Base-by-base conservation (phyloP, 352 stramenopile genomes). In the Phytopythium cucurbitacearum region DNA sequence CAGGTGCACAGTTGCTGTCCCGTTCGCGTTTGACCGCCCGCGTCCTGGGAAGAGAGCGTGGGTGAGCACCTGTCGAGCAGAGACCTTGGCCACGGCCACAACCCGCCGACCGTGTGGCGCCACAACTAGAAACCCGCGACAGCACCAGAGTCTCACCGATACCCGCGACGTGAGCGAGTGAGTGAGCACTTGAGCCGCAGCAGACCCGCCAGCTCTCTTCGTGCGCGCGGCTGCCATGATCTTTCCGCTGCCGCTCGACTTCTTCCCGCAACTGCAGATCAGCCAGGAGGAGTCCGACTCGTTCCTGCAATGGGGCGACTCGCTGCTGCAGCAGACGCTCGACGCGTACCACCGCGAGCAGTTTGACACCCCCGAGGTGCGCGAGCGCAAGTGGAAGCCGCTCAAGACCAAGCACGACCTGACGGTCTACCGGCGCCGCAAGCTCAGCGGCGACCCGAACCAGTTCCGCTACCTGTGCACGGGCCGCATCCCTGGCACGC, bases 341-440 rank as follows among this genome's bases (percentile, higher is more conserved):
- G 67, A 87, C 48, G 67, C 74, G 11, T 87, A 87, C 48, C 77
- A 86, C 44, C 73, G 72, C 44, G 73, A 88, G 43, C 78, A 89
- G 57, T 82, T 82, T 52, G 64, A 84, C 52, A 80, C 78, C 33
- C 62, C 65, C 40, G 78, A 91, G 51, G 65, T 73, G 45, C 69
- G 68, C 21, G 76, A 88, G 54, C 67, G 65, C 48, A 78, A 82
- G 59, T 91, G 78, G 76, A 91, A 91, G 52, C 53, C 64, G 39
- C 74, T 91, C 59, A 91, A 91, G 64, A 64, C 84, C 52, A 71
- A 71, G 37, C 65, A 59, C 41, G 67, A 76, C 2, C 64, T 91
- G 56, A 86, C 71, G 8, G 76, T 77, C 38, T 89, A 83, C 51
- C 64, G 74, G 12, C 74, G 74, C 6, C 77, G 80, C 50, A 73